Base-by-base conservation (phyloP, 176 grass and related monocot genomes). In the Triticum timopheevii region DNA sequence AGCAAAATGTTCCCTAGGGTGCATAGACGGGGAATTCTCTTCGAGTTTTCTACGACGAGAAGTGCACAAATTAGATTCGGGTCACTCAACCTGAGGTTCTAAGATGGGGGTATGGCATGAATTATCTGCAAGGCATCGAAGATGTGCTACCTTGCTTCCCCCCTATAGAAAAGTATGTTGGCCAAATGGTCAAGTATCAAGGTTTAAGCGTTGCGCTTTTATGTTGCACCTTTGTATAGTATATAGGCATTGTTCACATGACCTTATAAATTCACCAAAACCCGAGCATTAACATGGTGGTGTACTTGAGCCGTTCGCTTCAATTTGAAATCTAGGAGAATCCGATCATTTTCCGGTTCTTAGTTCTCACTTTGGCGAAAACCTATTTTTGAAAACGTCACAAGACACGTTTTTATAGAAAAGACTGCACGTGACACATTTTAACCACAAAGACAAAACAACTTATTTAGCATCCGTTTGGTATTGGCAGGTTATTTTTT, bases 81-180 rank as follows among this genome's bases (percentile, higher is more conserved):
- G 8, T 20, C 80, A 70, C 64, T n/a, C 82, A 17, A 69, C 59
- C 20, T 76, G 44, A 47, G 44, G 44, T 47, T 47, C 44, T 47
- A 47, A 47, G 44, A 47, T 47, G 44, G 12, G 44, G 27, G 83
- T 62, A 64, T 11, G 61, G 62, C 38, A 33, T 78, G 78, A 66
- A 56, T 25, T 73, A 66, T 45, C 71, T 39, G 38, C 8, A 87
- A 65, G 82, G 73, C 65, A 87, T 67, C 84, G 78, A 73, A 82
- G 65, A 90, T 47, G 68, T 42, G 31, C 56, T 78, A n/a, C 7
- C 49, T 49, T 35, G 5, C 20, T 31, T 54, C 58, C 58, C 33
- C 31, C 2, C 34, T 45, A 76, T 44, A 83, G 65, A 61, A 45
- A 24, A 64, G 71, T 3, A 34, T n/a, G n/a, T 6, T 50, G 54